Evolutionary conservation across 2,329 filamentous ascomycete genomes (phyloP), one percentile per base, ranked within the genome.

Genomic region (Phialemoniopsis sp.): DNA sequence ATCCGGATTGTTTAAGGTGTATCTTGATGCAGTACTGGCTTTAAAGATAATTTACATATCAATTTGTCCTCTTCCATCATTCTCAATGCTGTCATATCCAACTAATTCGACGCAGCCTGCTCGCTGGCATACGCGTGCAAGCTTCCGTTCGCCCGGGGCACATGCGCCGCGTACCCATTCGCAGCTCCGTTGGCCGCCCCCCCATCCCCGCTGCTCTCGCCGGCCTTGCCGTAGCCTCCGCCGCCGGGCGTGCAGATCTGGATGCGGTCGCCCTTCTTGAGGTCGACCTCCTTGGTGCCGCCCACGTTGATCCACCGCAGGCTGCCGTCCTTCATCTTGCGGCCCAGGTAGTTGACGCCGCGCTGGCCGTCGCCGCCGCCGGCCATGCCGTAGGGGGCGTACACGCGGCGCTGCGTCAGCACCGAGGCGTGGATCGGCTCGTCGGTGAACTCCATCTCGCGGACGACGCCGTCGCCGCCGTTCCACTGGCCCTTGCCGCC

Each of bases 191-290:
- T 15, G 16, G 14, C 32, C 12, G 12, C 18, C n/a, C 4, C 12
- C n/a, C 18, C 32, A 4, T 34, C 32, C 7, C 10, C 14, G n/a
- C 32, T 10, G 21, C 6, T 10, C 21, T 26, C 6, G 21, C 21
- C 21, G 6, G 21, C 6, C 21, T 26, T 26, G 21, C 21, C 21
- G 21, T 26, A 83, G 1, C 73, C 79, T 32, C 80, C 79, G 33
- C 79, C 80, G 21, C 79, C 80, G 13, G 80, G 80, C 8, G 78
- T 82, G 44, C 68, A 66, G 5, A 84, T 65, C 31, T 82, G 75
- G 40, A 82, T 78, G 10, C 76, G 62, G 54, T 83, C 78, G 0
- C 79, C 79, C 21, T 26, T 26, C 21, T 26, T 26, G 21, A 26
- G 21, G 21, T 26, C 21, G 21, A 26, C 21, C 21, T 26, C 21